These are phyloP conservation scores for Aspergillus coremiiformis DNA, from an alignment of 495 filamentous ascomycete species.

Conservation along the genomic window DNA sequence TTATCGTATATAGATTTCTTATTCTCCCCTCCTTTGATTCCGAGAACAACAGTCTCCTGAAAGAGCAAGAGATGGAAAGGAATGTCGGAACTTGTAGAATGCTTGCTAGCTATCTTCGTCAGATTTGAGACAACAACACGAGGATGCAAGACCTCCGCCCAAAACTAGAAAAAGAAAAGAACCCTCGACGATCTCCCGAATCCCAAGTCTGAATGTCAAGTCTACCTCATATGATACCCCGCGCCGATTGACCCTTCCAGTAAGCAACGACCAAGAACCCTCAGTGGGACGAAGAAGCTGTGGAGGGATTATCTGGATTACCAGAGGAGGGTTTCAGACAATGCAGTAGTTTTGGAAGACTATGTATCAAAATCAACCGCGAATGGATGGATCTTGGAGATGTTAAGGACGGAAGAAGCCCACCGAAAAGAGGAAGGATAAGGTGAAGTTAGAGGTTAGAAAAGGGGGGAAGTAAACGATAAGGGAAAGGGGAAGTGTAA, in stretches of 20 bases:
- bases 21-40: slow-evolving; percentile 27
- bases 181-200: slow-evolving; percentile 19
- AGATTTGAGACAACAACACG: slow-evolving; percentile 37
- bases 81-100: slow-evolving; percentile 45
- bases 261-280: slow-evolving; percentile 13
- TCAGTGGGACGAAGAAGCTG: slow-evolving; percentile 4
- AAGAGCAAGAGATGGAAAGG: slow-evolving; percentile 36
- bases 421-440: not conserved
- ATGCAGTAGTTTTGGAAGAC: not conserved
- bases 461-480: not conserved
- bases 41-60: slow-evolving; percentile 21
- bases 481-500: slow-evolving; percentile 1
- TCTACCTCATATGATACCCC: slow-evolving; percentile 20
- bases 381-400: too few relatives aligned
- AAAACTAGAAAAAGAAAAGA: slow-evolving; percentile 7
- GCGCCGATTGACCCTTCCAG: slow-evolving; percentile 16
- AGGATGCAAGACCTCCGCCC: slow-evolving; percentile 14
- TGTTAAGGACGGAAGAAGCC: too few relatives aligned
- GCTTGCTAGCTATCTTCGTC: slow-evolving; percentile 46
- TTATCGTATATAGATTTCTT: slow-evolving; percentile 22
- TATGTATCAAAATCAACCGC: not conserved
- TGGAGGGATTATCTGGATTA: not conserved
- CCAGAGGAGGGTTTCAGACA: slow-evolving; percentile 3
- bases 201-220: slow-evolving; percentile 10
- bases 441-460: too few relatives aligned